These are phyloP conservation scores for Kappamyces sp. DNA, from an alignment of 192 early-diverging fungal genomes.

Conservation along the genomic window DNA sequence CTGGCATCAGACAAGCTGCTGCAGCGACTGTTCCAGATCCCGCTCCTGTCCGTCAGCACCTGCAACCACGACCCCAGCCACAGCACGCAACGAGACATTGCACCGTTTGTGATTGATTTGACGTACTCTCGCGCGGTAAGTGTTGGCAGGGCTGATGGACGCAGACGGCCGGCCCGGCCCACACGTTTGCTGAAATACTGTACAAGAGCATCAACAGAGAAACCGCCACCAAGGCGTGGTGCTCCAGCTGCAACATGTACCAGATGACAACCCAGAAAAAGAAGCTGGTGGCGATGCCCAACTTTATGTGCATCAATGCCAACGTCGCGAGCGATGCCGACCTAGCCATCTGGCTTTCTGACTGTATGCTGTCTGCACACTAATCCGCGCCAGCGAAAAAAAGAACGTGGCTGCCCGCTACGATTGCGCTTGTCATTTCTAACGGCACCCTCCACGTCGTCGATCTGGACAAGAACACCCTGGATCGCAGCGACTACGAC, in stretches of 20 bases:
- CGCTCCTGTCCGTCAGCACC: slow-evolving; percentile 46
- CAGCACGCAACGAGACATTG: slow-evolving; percentile 53
- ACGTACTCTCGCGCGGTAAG: slow-evolving; percentile 59
- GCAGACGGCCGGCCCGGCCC: background rate
- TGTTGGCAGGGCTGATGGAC: slow-evolving; percentile 8
- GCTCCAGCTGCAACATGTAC: slow-evolving; percentile 74
- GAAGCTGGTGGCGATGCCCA: slow-evolving; percentile 58
- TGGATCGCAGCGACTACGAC: slow-evolving; percentile 15
- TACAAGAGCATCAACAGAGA: slow-evolving; percentile 52
- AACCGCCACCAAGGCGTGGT: slow-evolving; percentile 78
- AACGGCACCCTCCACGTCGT: slow-evolving; percentile 33
- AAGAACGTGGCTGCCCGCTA: slow-evolving; percentile 34
- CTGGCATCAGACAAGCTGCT: slow-evolving; percentile 10
- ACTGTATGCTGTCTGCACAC: slow-evolving; percentile 1
- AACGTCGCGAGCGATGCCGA: slow-evolving; percentile 52
- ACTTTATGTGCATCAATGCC: slow-evolving; percentile 74
- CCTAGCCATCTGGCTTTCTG: slow-evolving; percentile 38
- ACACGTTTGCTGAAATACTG: slow-evolving; percentile 24
- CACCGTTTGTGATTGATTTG: slow-evolving; percentile 81
- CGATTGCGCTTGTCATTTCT: slow-evolving; percentile 47
- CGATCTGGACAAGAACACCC: slow-evolving; percentile 21
- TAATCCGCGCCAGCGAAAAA: background rate
- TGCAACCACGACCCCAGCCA: slow-evolving; percentile 70
- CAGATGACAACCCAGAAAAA: slow-evolving; percentile 72
- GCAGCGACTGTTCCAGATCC: slow-evolving; percentile 62